These are phyloP conservation scores for Mycena alexandri DNA, from an alignment of 768 basidiomycete genomes.

Conservation along the genomic window DNA sequence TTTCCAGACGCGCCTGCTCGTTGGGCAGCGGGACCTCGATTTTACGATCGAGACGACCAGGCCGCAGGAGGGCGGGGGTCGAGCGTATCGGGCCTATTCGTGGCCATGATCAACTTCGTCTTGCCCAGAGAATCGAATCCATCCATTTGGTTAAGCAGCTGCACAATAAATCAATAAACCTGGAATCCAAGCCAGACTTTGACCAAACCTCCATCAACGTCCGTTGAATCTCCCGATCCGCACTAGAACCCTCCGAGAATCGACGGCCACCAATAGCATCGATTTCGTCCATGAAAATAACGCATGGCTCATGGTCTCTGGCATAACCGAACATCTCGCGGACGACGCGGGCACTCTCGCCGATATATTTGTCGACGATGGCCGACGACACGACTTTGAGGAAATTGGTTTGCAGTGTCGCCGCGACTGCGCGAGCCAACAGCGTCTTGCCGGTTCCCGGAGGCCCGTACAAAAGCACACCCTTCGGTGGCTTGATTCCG, in stretches of 20 bases:
- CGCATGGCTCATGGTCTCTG: constrained; percentile 96
- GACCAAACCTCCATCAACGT: constrained; percentile 90
- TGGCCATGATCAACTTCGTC: constrained; percentile 99
- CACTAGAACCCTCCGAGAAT: constrained; percentile 95
- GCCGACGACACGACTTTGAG: constrained; percentile 98
- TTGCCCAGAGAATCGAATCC: constrained; percentile 97
- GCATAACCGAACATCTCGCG: constrained; percentile 99
- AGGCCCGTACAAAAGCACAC: constrained; percentile 97
- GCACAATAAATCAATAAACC: constrained; percentile 12
- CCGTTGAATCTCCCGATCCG: constrained; percentile 98
- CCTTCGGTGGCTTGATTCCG: constrained; percentile 93
- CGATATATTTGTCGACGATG: constrained; percentile 98
- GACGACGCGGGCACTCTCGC: constrained; percentile 95
- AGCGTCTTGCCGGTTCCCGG: constrained; percentile 99
- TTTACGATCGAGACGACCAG: constrained; percentile 96
- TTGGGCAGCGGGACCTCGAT: constrained; percentile 98
- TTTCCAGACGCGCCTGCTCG: constrained; percentile 95
- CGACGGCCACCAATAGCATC: constrained; percentile 95
- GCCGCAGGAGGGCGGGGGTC: constrained; percentile 97
- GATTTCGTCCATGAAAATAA: constrained; percentile 98
- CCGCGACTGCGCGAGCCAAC: constrained; percentile 92
- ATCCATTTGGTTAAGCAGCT: constrained; percentile 99
- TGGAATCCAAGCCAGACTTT: not conserved
- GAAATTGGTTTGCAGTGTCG: constrained; percentile 95
- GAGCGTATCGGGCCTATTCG: constrained; percentile 97